A percentile compares a stretch with the other conserved stretches of the same genome.
Conservation (phyloP, 192 early-diverging fungal genomes). For the Coemansia sp. region DNA sequence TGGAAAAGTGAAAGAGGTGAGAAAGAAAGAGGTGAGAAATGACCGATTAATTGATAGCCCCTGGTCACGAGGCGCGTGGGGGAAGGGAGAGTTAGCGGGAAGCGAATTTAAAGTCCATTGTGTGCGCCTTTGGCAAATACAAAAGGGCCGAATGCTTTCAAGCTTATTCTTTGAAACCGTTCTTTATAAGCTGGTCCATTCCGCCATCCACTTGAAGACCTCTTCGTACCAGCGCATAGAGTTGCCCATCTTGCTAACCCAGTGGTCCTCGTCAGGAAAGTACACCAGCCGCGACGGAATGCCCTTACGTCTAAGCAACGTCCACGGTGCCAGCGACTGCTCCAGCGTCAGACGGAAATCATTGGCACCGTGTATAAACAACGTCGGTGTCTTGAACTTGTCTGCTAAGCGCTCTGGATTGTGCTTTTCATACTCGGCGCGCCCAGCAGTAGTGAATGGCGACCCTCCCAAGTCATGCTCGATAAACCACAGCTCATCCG, state of each 20-base stretch:
- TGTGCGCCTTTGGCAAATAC: background rate
- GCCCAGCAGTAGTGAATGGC: conserved; percentile 58
- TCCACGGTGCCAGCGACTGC: conserved; percentile 74
- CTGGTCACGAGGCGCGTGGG: background rate
- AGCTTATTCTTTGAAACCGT: background rate
- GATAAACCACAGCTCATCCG: conserved; percentile 81
- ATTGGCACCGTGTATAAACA: conserved; percentile 73
- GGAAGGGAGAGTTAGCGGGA: background rate
- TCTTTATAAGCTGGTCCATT: conserved; percentile 13
- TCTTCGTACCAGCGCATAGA: conserved; percentile 73
- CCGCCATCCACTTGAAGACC: conserved; percentile 65
- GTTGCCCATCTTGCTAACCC: conserved; percentile 74
- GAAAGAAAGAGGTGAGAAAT: background rate
- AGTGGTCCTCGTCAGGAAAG: conserved; percentile 78
- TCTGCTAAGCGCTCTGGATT: conserved; percentile 70
- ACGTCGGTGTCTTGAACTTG: conserved; percentile 76
- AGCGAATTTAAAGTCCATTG: background rate
- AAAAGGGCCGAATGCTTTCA: background rate
- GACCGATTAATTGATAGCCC: background rate
- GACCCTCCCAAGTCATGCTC: conserved; percentile 73
- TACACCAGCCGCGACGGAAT: conserved; percentile 71
- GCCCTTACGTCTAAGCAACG: conserved; percentile 71
- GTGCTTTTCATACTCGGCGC: conserved; percentile 63
- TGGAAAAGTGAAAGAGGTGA: conserved; percentile 1
- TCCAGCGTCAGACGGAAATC: conserved; percentile 73